A percentile compares a stretch with the other conserved stretches of the same genome.
phyloP scores from a whole-genome alignment of 2,329 filamentous ascomycete genomes.

The Arthroderma sp. region DNA sequence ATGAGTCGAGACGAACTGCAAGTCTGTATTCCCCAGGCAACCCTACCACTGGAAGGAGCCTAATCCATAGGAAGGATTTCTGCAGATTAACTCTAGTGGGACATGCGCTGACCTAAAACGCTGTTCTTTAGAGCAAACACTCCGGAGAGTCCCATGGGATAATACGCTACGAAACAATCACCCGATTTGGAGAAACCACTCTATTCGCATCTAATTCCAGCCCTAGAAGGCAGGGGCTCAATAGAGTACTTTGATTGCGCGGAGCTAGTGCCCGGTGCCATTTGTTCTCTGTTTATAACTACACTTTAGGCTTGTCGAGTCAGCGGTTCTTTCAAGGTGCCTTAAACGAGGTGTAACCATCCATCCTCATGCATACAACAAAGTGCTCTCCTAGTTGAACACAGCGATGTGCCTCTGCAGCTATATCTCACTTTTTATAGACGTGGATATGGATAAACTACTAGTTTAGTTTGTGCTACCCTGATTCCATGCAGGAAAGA shows the following conservation, averaged over 20 bases:
- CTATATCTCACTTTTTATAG: conserved; percentile 1
- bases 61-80: not conserved
- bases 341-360: conserved; percentile 3
- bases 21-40: not conserved
- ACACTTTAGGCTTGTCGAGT: not conserved
- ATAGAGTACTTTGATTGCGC: not conserved
- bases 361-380: not conserved
- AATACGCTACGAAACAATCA: not conserved
- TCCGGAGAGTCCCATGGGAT: not conserved
- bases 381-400: not conserved
- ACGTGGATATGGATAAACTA: not conserved
- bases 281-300: not conserved
- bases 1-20: not conserved
- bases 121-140: not conserved
- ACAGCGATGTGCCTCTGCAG: not conserved
- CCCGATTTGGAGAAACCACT: not conserved
- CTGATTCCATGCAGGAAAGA: not conserved
- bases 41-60: not conserved
- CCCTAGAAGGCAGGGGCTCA: not conserved
- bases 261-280: not conserved
- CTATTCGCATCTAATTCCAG: not conserved
- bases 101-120: not conserved
- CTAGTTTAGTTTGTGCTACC: not conserved
- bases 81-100: not conserved
- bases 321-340: not conserved